Conservation (phyloP, 1,139 yeast species). For the Magnusiomyces fungicola region DNA sequence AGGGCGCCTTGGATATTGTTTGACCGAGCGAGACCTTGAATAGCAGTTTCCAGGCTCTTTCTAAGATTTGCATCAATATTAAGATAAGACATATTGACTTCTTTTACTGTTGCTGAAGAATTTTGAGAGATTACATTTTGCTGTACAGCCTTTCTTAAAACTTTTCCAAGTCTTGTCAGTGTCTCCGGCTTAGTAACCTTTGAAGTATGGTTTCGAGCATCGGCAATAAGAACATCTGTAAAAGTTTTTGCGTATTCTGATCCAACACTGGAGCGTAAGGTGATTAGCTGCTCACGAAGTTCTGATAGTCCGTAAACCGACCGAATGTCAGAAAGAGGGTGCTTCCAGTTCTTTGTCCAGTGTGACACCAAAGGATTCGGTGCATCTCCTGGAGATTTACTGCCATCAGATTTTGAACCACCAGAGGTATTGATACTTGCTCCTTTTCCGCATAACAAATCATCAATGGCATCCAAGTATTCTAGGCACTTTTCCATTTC, state of each 20-base stretch:
- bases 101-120: neutral
- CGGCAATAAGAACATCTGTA: constrained; percentile 48
- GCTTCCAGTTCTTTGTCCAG: constrained; percentile 42
- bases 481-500: constrained; percentile 41
- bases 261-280: constrained; percentile 55
- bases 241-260: constrained; percentile 55
- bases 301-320: constrained; percentile 52
- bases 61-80: constrained; percentile 36
- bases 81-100: constrained; percentile 31
- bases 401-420: neutral
- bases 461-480: constrained; percentile 50
- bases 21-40: constrained; percentile 54
- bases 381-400: neutral
- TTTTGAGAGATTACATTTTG: constrained; percentile 8
- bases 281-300: constrained; percentile 45
- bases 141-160: constrained; percentile 14
- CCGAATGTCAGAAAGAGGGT: constrained; percentile 45
- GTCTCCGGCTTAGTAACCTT: constrained; percentile 45
- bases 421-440: neutral
- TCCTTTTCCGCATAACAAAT: constrained; percentile 46
- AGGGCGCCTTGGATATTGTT: constrained; percentile 61
- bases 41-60: constrained; percentile 37
- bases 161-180: constrained; percentile 41
- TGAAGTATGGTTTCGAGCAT: constrained; percentile 52
- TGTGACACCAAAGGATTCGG: constrained; percentile 28